Conservation (phyloP, 2,329 filamentous ascomycete species). For the Elsinoe ampelina region DNA sequence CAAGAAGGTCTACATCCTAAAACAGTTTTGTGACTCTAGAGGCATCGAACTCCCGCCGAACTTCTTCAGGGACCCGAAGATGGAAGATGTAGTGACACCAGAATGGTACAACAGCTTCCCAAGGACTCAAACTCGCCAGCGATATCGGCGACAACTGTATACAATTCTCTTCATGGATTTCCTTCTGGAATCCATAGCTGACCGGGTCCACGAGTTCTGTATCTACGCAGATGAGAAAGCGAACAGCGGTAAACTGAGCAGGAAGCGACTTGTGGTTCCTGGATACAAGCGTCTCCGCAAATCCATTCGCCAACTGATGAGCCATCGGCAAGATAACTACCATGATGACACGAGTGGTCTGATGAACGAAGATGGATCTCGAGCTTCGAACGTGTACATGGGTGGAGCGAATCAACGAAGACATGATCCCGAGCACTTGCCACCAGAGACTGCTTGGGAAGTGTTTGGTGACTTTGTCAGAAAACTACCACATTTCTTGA, state of each 20-base stretch:
- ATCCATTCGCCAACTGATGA: slow-evolving; percentile 51
- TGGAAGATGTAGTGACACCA: slow-evolving; percentile 24
- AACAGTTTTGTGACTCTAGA: slow-evolving; percentile 37
- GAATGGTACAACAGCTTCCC: slow-evolving; percentile 20
- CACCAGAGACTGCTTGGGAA: slow-evolving; percentile 52
- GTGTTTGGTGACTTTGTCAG: slow-evolving; percentile 53
- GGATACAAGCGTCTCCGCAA: slow-evolving; percentile 54
- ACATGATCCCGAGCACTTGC: slow-evolving; percentile 67
- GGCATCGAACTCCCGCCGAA: slow-evolving; percentile 41
- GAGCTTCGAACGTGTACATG: slow-evolving; percentile 48
- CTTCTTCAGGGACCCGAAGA: slow-evolving; percentile 42
- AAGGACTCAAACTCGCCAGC: slow-evolving; percentile 25
- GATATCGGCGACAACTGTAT: slow-evolving; percentile 59
- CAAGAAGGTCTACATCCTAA: slow-evolving; percentile 41
- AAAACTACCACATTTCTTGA: slow-evolving; percentile 49
- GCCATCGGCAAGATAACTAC: slow-evolving; percentile 39
- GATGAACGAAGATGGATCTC: slow-evolving; percentile 45
- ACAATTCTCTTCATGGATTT: slow-evolving; percentile 63
- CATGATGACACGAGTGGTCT: slow-evolving; percentile 43
- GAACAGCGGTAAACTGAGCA: slow-evolving; percentile 54
- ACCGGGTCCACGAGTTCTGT: slow-evolving; percentile 55
- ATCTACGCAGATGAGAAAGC: slow-evolving; percentile 55
- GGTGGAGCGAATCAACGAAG: slow-evolving; percentile 54
- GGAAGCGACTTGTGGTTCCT: slow-evolving; percentile 56
- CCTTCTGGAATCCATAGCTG: slow-evolving; percentile 50